Conservation (phyloP, 1,284 basidiomycete species). For the Ceratobasidium sp. region DNA sequence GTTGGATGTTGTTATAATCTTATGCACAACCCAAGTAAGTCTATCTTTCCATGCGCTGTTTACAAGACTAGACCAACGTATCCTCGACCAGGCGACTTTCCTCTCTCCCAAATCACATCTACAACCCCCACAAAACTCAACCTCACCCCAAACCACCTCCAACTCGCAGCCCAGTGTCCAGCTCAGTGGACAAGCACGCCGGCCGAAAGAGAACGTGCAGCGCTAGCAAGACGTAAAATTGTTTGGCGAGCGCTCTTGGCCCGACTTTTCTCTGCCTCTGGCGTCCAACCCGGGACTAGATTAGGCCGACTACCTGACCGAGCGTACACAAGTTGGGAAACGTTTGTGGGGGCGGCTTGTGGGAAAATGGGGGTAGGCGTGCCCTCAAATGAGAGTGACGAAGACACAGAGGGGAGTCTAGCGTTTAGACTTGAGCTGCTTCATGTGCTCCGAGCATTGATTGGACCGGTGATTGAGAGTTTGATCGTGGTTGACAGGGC, state of each 20-base stretch:
- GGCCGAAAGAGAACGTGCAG: conserved; percentile 14
- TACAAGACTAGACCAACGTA: no score
- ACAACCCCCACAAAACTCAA: neutral
- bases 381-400: conserved; percentile 34
- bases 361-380: conserved; percentile 46
- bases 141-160: conserved; percentile 39
- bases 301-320: conserved; percentile 57
- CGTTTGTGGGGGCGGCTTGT: conserved; percentile 47
- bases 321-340: conserved; percentile 51
- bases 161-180: conserved; percentile 43
- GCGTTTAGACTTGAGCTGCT: conserved; percentile 52
- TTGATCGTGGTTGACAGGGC: conserved; percentile 54
- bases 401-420: conserved; percentile 36
- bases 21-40: conserved; percentile 37
- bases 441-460: conserved; percentile 53
- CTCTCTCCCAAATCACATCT: conserved; percentile 33
- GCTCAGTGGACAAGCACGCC: conserved; percentile 36
- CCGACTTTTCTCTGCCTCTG: conserved; percentile 10
- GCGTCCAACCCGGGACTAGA: conserved; percentile 32
- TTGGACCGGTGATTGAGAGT: conserved; percentile 55
- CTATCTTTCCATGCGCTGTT: no score
- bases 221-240: conserved; percentile 39
- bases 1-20: conserved; percentile 44
- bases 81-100: conserved; percentile 35
- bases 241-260: conserved; percentile 42